phyloP scores from a whole-genome alignment of 495 filamentous ascomycete species.

The Daldinia concentrica region DNA sequence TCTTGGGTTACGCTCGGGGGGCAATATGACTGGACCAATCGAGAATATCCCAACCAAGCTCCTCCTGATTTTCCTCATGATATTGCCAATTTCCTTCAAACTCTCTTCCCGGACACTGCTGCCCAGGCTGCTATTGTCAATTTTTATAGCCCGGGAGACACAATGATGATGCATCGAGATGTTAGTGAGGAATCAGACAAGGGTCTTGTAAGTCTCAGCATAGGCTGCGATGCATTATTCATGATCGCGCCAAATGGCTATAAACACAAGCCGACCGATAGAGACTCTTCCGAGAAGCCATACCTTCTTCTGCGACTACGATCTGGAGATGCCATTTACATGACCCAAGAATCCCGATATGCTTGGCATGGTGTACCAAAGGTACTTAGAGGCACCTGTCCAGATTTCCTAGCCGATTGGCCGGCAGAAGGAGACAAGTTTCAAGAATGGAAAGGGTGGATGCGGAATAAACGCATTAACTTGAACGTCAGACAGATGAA shows the following conservation, averaged over 20 bases:
- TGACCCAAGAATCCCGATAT: conserved; percentile 79
- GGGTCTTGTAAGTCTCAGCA: conserved; percentile 81
- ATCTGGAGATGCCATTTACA: conserved; percentile 85
- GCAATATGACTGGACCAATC: conserved; percentile 93
- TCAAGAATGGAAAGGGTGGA: conserved; percentile 81
- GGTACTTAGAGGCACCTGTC: conserved; percentile 79
- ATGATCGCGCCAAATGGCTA: conserved; percentile 62
- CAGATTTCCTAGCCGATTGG: conserved; percentile 77
- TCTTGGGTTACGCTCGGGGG: conserved; percentile 94
- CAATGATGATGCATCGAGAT: conserved; percentile 87
- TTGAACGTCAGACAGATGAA: conserved; percentile 92
- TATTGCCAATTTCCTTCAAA: conserved; percentile 68
- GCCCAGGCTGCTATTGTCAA: conserved; percentile 93
- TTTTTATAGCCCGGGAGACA: conserved; percentile 87
- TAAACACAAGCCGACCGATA: conserved; percentile 31
- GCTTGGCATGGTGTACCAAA: conserved; percentile 96
- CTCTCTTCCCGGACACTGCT: conserved; percentile 73
- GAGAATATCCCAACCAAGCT: conserved; percentile 72
- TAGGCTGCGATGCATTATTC: conserved; percentile 91
- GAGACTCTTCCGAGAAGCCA: conserved; percentile 42
- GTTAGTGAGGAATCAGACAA: conserved; percentile 81
- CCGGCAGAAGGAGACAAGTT: conserved; percentile 66
- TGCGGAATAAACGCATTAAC: conserved; percentile 85
- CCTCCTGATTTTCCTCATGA: conserved; percentile 82
- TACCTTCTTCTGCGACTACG: conserved; percentile 72